phyloP scores from a whole-genome alignment of 2,329 filamentous ascomycete genomes.

The Fulvia fulva region DNA sequence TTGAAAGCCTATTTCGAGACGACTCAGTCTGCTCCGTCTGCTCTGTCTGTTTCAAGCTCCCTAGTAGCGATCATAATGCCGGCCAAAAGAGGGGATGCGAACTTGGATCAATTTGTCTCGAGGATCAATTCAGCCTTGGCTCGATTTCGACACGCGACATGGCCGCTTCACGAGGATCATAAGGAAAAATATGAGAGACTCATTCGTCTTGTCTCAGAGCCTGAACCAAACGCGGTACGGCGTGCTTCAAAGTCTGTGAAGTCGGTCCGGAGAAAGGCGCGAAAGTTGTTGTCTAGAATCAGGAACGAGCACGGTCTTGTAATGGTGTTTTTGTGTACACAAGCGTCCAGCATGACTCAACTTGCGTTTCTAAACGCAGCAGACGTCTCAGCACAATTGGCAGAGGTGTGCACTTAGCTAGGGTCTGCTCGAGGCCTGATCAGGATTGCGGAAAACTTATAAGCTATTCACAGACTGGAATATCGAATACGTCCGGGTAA shows the following conservation, averaged over 20 bases:
- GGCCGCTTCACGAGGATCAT: not conserved
- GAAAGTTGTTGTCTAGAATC: not conserved
- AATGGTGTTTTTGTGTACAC: not conserved
- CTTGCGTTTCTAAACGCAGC: not conserved
- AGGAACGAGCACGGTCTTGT: not conserved
- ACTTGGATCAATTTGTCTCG: not conserved
- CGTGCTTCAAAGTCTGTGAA: not conserved
- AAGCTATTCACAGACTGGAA: not conserved
- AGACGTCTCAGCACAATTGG: not conserved
- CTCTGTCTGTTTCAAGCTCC: no score
- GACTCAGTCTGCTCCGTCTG: no score
- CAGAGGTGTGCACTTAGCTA: not conserved
- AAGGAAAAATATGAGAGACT: not conserved
- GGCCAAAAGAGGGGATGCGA: not conserved
- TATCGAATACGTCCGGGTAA: not conserved
- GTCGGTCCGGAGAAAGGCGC: not conserved
- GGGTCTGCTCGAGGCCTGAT: not conserved
- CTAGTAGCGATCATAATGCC: no score
- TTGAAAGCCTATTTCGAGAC: no score
- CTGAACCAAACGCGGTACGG: not conserved
- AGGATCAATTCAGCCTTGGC: no score
- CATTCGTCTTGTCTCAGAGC: not conserved
- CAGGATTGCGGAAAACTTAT: not conserved
- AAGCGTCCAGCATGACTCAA: not conserved
- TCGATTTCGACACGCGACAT: not conserved